Conservation (phyloP, 2,329 filamentous ascomycete species). For the Trichoderma harzianum region DNA sequence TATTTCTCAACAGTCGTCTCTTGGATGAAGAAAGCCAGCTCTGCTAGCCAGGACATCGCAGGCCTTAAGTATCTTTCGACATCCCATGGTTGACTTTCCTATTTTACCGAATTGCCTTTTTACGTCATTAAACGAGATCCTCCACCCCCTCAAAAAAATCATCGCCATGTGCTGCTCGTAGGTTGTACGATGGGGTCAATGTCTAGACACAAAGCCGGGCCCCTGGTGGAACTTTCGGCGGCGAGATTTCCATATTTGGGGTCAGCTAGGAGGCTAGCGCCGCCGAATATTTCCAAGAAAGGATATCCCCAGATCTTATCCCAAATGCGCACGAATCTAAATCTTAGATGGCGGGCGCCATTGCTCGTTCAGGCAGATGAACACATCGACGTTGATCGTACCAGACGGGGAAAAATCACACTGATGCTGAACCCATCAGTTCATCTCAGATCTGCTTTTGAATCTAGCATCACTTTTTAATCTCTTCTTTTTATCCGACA, state of each 20-base stretch:
- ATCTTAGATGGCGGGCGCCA: slow-evolving; percentile 1
- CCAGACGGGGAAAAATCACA: not conserved
- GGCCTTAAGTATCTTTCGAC: slow-evolving; percentile 11
- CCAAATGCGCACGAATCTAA: not conserved
- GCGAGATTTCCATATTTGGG: slow-evolving; percentile 9
- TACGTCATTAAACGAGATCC: slow-evolving; percentile 9
- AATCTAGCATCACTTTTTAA: not conserved
- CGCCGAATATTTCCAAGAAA: not conserved
- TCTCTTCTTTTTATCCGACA: not conserved
- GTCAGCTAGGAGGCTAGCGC: slow-evolving; percentile 4
- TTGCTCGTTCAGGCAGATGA: slow-evolving; percentile 1
- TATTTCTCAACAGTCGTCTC: not conserved
- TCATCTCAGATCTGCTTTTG: not conserved
- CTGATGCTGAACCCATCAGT: not conserved
- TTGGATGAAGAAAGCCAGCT: not conserved
- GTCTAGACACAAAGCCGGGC: not conserved
- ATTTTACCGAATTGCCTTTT: not conserved
- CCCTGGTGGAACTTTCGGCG: slow-evolving; percentile 9
- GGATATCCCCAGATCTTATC: slow-evolving; percentile 1
- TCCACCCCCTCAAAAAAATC: slow-evolving; percentile 15
- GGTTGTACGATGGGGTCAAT: slow-evolving; percentile 10
- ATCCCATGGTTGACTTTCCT: not conserved
- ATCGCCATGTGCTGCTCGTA: not conserved
- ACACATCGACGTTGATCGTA: not conserved
- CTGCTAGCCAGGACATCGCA: not conserved